Evolutionary conservation across 208 protist genomes (phyloP), one percentile per base, ranked within the genome.

Genomic region (Balamuthia mandrillaris): DNA sequence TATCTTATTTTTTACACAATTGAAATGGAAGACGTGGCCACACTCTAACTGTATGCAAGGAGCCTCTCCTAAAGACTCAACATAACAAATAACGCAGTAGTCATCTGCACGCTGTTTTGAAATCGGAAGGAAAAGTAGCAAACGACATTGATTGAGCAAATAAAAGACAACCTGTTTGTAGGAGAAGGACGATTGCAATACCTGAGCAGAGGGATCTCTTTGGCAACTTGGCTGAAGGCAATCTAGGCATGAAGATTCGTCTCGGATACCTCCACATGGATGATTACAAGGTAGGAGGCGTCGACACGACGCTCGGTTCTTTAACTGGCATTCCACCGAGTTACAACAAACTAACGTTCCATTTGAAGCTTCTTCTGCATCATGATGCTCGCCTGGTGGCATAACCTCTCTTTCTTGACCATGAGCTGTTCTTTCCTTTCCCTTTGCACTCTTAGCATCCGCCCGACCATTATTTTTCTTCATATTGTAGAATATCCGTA

Each of bases 11-110:
- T 81, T 75, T 12, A 63, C 29, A 39, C 91, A 94, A 9, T 63
- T 27, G 12, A 84, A 44, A 60, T 94, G 91, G 41, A 94, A 92
- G 7, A 92, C 68, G 60, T 93, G 91, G 31, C 91, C 91, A 78
- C 91, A 93, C 1, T 68, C 58, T 27, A 93, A 70, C 56, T 87
- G 72, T 27, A 93, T 85, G 5, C 89, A 93, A 14, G 91, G 91
- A 3, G 85, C 89, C 31, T 44, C 86, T 1, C 54, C 14, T 0
- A 93, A n/a, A 33, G 33, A 37, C 16, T 89, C 88, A 4, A 85
- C 83, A 66, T 85, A 93, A 47, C 91, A 93, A 35, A 93, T 92
- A 47, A 75, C 85, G 82, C 91, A 93, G 35, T 90, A 92, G 33
- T 93, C 91, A 31, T 61, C 44, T 7, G 41, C 45, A 41, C 77